Conservation (phyloP, 139 green algal species). For the Tetraselmis striata region DNA sequence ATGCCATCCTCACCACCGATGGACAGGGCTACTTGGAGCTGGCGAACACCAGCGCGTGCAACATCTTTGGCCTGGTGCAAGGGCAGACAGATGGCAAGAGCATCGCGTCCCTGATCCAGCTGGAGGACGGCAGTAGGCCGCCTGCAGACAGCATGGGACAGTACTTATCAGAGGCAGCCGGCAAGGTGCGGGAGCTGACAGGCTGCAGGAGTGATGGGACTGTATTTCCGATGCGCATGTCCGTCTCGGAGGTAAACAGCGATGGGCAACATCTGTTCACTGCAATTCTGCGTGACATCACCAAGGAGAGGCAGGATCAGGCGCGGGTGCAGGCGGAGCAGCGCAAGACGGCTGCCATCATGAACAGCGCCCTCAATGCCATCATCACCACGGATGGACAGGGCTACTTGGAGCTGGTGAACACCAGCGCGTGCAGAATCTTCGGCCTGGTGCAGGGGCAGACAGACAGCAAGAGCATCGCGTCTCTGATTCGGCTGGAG, state of each 20-base stretch:
- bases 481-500: not conserved
- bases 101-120: not conserved
- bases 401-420: not conserved
- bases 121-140: not conserved
- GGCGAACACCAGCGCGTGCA: not conserved
- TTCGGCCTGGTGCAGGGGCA: not conserved
- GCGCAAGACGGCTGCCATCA: not conserved
- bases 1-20: not conserved
- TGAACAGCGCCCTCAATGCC: not conserved
- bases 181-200: not conserved
- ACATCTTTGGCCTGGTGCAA: not conserved
- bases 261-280: not conserved
- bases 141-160: not conserved
- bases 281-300: not conserved
- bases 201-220: not conserved
- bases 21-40: not conserved
- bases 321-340: not conserved
- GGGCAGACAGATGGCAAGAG: not conserved
- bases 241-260: not conserved
- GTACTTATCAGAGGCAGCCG: not conserved
- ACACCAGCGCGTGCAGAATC: not conserved
- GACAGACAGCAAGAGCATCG: not conserved
- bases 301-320: not conserved
- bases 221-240: not conserved
- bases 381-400: not conserved